phyloP scores from a whole-genome alignment of 2,329 filamentous ascomycete species.

The Claviceps digitariae region DNA sequence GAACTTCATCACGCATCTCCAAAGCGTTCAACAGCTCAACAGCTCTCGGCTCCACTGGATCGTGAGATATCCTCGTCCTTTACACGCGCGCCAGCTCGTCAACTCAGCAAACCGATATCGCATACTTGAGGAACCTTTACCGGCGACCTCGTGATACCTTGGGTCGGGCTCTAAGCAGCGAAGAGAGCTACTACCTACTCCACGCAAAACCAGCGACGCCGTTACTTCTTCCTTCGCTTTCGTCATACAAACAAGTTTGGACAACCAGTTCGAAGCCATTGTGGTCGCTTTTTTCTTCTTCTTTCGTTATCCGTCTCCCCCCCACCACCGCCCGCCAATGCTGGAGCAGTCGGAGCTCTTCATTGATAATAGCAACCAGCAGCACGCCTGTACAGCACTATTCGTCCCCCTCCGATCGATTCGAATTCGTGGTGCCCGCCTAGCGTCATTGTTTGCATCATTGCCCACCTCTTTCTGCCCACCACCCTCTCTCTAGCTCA shows the following conservation, averaged over 20 bases:
- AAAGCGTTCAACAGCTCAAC: too few species aligned
- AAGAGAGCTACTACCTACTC: not conserved
- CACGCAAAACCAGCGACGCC: not conserved
- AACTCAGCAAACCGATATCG: not conserved
- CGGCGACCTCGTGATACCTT: not conserved
- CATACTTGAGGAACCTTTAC: not conserved
- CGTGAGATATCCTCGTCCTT: not conserved
- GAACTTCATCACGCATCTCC: too few species aligned
- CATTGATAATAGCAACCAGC: not conserved
- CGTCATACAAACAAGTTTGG: not conserved
- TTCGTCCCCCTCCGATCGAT: not conserved
- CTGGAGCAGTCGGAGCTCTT: not conserved
- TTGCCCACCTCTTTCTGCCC: slow-evolving; percentile 2
- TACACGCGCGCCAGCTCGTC: not conserved
- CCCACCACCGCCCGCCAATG: too few species aligned
- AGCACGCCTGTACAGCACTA: not conserved
- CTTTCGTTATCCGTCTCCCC: too few species aligned
- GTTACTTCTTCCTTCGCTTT: not conserved
- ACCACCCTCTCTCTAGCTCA: slow-evolving; percentile 1
- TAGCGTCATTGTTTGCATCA: slow-evolving; percentile 6
- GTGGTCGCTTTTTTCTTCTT: not conserved
- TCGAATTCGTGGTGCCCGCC: slow-evolving; percentile 2
- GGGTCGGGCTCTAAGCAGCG: not conserved
- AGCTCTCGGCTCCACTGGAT: not conserved
- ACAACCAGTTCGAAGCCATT: not conserved